Base-by-base conservation (phyloP, 805 yeast genomes). In the Naumovozyma castellii region DNA sequence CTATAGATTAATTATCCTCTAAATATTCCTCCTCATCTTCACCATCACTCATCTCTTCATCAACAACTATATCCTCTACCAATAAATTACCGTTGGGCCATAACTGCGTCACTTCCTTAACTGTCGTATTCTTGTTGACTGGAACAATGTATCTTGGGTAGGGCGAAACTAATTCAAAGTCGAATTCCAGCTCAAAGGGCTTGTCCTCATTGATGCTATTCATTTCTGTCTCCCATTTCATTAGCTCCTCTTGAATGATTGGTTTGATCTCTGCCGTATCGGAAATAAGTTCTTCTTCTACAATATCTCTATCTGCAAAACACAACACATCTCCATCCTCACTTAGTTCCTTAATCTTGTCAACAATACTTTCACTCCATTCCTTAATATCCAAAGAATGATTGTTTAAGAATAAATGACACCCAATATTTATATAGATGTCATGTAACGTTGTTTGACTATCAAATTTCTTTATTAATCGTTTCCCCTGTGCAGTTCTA, bases 1-100 rank as follows among this genome's bases (percentile, higher is more conserved):
- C 27, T 22, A 10, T 22, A 22, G 27, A 22, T 22, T 10, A 22
- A 22, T 22, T 22, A 22, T 6, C 10, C 6, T 22, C 27, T 22
- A n/a, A 18, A n/a, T 42, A 39, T 13, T 38, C 43, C 14, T 22
- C 32, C 13, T 38, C 48, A 2, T 41, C 39, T 12, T 41, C 46
- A 1, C 43, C 40, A 8, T 50, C 51, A 2, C 42, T 48, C 3
- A 51, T 56, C 2, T 57, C 63, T 1, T 53, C 61, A 1, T 62
- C 62, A 5, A 51, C 63, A 14, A 56, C 49, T 4, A 59, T 43
- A 2, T 55, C 61, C 48, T 78, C 83, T 3, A 78, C 71, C 38
- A 80, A 58, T 18, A 82, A 48, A 46, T 74, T 79, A 1, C 87
- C 87, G 49, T 70, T 79, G n/a, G 92, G 92, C 72, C 74, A 78